Base-by-base conservation (phyloP, 2,329 filamentous ascomycete genomes). In the Magnaporthales sp. region DNA sequence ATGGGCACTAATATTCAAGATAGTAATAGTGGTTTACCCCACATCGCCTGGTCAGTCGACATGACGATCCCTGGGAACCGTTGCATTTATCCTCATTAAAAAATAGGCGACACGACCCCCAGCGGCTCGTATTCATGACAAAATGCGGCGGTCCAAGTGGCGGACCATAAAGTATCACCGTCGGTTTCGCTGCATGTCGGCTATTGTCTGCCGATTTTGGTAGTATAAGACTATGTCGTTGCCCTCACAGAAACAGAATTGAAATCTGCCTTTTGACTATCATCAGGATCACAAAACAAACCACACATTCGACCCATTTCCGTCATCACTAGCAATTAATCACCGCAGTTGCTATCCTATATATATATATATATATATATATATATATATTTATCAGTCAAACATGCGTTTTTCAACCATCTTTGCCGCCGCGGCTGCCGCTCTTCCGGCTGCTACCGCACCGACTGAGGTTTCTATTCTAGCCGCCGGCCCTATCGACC, bases 321-420 rank as follows among this genome's bases (percentile, higher is more conserved):
- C 9, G 32, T 46, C 15, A 3, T 46, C n/a, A n/a, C 15, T n/a
- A 46, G 38, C 15, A 46, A 46, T n/a, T 19, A 6, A 46, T 13
- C 38, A 46, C 5, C 15, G 8, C 15, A 2, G 15, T 46, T 46
- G 15, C 38, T 19, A 7, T 46, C 38, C n/a, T n/a, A n/a, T n/a
- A n/a, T n/a, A n/a, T n/a, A n/a, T n/a, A n/a, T n/a, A n/a, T n/a
- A n/a, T n/a, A n/a, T n/a, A n/a, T n/a, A n/a, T n/a, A n/a, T n/a
- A n/a, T n/a, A n/a, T n/a, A n/a, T n/a, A n/a, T n/a, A n/a, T n/a
- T n/a, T n/a, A n/a, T 46, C 38, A 2, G 19, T 30, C 38, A 60
- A 38, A n/a, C 13, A 65, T 65, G 64, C 64, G 51, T 26, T 60
- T 60, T 54, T 65, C 64, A 24, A 26, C 62, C 26, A 27, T 56